Evolutionary conservation across 768 basidiomycete genomes (phyloP), one percentile per base, ranked within the genome.

Genomic region (Phaeotremella fagi): DNA sequence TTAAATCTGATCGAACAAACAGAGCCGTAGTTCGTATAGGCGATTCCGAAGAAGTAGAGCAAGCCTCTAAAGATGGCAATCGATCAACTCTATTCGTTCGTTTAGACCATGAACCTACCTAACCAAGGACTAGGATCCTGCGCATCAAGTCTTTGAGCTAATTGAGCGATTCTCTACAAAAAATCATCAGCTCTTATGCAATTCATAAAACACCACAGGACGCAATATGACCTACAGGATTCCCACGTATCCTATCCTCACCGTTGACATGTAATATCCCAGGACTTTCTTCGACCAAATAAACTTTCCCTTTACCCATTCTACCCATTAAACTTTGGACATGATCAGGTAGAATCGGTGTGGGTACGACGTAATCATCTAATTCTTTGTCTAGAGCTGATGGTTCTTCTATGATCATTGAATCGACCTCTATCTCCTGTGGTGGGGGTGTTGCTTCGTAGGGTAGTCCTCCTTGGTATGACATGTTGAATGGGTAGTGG

Each of bases 121-220:
- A 70, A 60, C 68, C 68, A 70, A 26, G 52, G 42, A 6, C 64
- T 66, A 2, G 68, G 68, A 48, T 70, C 68, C 28, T 63, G 64
- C 33, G 47, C 53, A 37, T 70, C 57, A 15, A 70, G 49, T 42
- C 60, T 57, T 20, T 56, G 50, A n/a, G 68, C 64, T n/a, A 70
- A 45, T 3, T 53, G 54, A 18, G 68, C 68, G 25, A 70, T 70
- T 14, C 64, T 25, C 68, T 70, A 42, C 7, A 16, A 18, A 16
- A 18, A 38, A 14, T 20, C 18, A 22, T 14, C 22, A 12, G 22
- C 18, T n/a, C n/a, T n/a, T n/a, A n/a, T n/a, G n/a, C n/a, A n/a
- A n/a, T n/a, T n/a, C n/a, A n/a, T n/a, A n/a, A n/a, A n/a, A n/a
- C n/a, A n/a, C n/a, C n/a, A n/a, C n/a, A n/a, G n/a, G n/a, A n/a